A percentile compares a stretch with the other conserved stretches of the same genome.
phyloP scores from a whole-genome alignment of 805 yeast genomes.

The Kuraishia ogatae region DNA sequence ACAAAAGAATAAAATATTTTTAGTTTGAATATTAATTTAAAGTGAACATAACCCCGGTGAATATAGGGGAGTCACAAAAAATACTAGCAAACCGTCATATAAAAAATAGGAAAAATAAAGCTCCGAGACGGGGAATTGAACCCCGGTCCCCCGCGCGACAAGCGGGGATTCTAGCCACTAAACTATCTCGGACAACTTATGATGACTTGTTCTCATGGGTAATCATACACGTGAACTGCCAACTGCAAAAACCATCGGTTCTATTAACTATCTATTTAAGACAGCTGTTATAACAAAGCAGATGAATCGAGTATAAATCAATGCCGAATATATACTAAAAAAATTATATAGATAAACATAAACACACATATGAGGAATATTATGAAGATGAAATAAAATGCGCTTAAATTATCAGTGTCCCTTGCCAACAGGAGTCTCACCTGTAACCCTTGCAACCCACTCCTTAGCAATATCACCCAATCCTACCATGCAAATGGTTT shows the following conservation, averaged over 20 bases:
- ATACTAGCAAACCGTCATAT: too few relatives aligned
- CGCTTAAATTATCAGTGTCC: slow-evolving; percentile 16
- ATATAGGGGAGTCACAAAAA: too few relatives aligned
- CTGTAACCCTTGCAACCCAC: slow-evolving; percentile 52
- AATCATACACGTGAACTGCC: too few relatives aligned
- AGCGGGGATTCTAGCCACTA: slow-evolving; percentile 32
- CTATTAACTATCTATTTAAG: too few relatives aligned
- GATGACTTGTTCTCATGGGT: background rate
- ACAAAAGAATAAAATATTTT: background rate
- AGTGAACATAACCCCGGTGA: too few relatives aligned
- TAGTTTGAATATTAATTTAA: too few relatives aligned
- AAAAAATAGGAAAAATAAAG: slow-evolving; percentile 2
- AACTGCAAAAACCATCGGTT: too few relatives aligned
- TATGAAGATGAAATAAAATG: background rate
- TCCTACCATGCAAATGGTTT: slow-evolving; percentile 97
- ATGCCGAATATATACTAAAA: background rate
- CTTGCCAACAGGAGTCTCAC: slow-evolving; percentile 40
- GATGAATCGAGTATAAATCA: background rate
- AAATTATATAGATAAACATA: too few relatives aligned
- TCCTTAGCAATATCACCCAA: slow-evolving; percentile 90
- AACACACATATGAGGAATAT: background rate
- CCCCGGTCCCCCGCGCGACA: slow-evolving; percentile 33
- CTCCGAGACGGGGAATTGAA: slow-evolving; percentile 34
- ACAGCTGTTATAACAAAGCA: too few relatives aligned
- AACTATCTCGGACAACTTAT: slow-evolving; percentile 25